Conservation (phyloP, 108 stramenopile species). For the Fragilariopsis cylindrus region DNA sequence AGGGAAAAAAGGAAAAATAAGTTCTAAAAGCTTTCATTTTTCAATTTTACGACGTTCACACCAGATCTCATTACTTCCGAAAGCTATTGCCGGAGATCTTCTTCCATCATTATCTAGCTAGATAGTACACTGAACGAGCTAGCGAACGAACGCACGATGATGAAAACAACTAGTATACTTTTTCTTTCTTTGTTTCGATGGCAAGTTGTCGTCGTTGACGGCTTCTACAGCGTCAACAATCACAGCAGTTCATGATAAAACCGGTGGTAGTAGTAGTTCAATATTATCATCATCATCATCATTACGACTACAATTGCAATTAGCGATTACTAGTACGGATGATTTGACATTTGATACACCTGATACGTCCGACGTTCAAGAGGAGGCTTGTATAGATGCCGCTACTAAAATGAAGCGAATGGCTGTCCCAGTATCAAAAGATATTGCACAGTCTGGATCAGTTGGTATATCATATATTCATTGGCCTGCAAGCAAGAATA, state of each 20-base stretch:
- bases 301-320: neutral
- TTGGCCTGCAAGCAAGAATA: constrained; percentile 42
- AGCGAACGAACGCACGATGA: neutral
- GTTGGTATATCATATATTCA: constrained; percentile 81
- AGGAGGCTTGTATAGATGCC: constrained; percentile 60
- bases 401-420: constrained; percentile 68
- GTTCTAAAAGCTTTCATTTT: no score
- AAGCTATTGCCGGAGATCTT: no score
- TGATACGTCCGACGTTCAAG: constrained; percentile 51
- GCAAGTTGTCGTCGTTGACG: neutral
- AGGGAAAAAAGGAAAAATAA: no score
- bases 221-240: neutral
- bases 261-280: neutral
- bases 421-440: constrained; percentile 62
- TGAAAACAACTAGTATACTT: constrained; percentile 4
- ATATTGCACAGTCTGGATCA: constrained; percentile 51
- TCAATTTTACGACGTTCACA: no score
- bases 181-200: neutral
- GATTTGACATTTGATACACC: constrained; percentile 64
- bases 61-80: no score
- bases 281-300: neutral
- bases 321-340: constrained; percentile 16
- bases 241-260: neutral
- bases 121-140: no score
- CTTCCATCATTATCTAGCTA: no score